These are phyloP conservation scores for Penicillium angulare DNA, from an alignment of 495 filamentous ascomycete genomes.

Conservation along the genomic window DNA sequence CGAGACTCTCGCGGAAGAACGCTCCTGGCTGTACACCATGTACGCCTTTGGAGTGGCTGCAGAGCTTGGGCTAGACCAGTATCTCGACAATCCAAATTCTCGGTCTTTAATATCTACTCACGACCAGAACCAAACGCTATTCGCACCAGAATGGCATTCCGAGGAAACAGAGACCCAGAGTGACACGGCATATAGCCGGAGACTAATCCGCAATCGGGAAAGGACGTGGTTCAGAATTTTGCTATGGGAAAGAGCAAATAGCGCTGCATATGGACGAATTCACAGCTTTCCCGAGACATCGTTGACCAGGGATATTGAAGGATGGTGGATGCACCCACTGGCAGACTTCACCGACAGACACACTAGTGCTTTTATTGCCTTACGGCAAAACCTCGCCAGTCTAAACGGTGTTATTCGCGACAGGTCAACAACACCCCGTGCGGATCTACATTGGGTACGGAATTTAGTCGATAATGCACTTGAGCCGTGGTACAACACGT, in stretches of 20 bases:
- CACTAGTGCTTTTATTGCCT: slow-evolving; percentile 25
- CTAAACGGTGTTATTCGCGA: slow-evolving; percentile 14
- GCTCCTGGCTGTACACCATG: slow-evolving; percentile 29
- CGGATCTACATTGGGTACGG: slow-evolving; percentile 22
- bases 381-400: slow-evolving; percentile 14
- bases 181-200: slow-evolving; percentile 1
- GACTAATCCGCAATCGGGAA: slow-evolving; percentile 23
- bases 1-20: slow-evolving; percentile 19
- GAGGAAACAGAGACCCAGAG: not conserved
- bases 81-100: not conserved
- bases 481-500: slow-evolving; percentile 16
- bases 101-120: not conserved
- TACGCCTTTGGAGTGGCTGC: slow-evolving; percentile 26
- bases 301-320: slow-evolving; percentile 17
- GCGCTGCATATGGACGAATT: slow-evolving; percentile 23
- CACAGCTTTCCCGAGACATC: slow-evolving; percentile 25
- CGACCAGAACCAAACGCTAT: not conserved
- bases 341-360: slow-evolving; percentile 26
- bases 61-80: slow-evolving; percentile 25
- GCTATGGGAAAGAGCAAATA: slow-evolving; percentile 30
- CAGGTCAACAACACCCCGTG: not conserved
- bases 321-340: slow-evolving; percentile 27
- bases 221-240: slow-evolving; percentile 28
- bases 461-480: slow-evolving; percentile 18
- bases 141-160: not conserved